phyloP scores from a whole-genome alignment of 768 basidiomycete species.

The Serendipita sp. region DNA sequence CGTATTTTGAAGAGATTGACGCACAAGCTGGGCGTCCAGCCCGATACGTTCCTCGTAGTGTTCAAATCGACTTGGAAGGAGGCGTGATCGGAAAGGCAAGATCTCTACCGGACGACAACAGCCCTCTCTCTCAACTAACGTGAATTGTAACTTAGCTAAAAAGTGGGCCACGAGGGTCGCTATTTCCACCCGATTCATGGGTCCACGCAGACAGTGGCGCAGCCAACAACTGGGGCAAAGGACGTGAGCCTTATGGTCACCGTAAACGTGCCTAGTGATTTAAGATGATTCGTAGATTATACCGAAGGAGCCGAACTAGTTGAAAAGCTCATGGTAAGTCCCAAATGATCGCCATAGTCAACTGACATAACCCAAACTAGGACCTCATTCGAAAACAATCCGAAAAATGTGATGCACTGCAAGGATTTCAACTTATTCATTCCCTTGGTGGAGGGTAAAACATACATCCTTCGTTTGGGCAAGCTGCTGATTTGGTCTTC shows the following conservation, averaged over 20 bases:
- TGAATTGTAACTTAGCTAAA: slow-evolving; percentile 32
- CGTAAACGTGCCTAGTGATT: not conserved
- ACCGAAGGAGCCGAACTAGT: slow-evolving; percentile 61
- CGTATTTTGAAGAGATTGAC: not conserved
- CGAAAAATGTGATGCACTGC: slow-evolving; percentile 69
- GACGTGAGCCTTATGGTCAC: not conserved
- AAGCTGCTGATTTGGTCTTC: slow-evolving; percentile 21
- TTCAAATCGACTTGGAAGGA: slow-evolving; percentile 80
- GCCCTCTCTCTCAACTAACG: not conserved
- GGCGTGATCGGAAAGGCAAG: slow-evolving; percentile 57
- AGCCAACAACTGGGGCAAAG: slow-evolving; percentile 9
- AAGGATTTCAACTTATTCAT: slow-evolving; percentile 82
- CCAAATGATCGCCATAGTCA: not conserved
- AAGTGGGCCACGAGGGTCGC: slow-evolving; percentile 47
- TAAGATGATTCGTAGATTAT: not conserved
- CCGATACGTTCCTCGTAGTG: slow-evolving; percentile 79
- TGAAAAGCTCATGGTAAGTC: slow-evolving; percentile 53
- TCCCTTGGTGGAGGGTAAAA: slow-evolving; percentile 59
- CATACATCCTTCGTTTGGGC: slow-evolving; percentile 41
- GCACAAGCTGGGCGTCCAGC: slow-evolving; percentile 23
- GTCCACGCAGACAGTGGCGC: slow-evolving; percentile 21
- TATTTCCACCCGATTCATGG: slow-evolving; percentile 84
- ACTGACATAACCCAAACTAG: slow-evolving; percentile 17
- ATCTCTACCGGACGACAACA: not conserved
- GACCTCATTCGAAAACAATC: slow-evolving; percentile 68